Evolutionary conservation across 495 filamentous ascomycete species (phyloP), one percentile per base, ranked within the genome.

Genomic region (Penicillium silybi): DNA sequence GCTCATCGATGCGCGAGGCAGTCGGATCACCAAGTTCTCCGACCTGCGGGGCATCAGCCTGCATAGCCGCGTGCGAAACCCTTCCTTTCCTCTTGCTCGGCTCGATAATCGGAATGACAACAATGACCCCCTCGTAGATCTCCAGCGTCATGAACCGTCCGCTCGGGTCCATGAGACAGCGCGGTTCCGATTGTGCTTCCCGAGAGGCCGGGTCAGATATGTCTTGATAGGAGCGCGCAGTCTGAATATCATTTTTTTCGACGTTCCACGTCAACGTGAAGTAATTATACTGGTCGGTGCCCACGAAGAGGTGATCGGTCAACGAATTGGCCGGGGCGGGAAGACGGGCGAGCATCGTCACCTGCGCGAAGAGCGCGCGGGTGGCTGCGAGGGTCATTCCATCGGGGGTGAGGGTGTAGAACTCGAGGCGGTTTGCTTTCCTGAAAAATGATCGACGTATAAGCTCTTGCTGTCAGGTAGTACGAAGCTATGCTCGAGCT

Each of bases 271-370:
- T 82, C 15, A 96, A 68, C 6, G 89, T 93, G 63, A 96, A 96
- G 69, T 95, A 97, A 51, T 86, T 84, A 59, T 85, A 88, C 47
- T 88, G 84, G 62, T 95, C 86, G 10, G 93, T 97, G 27, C 89
- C 92, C 53, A 99, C 79, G 64, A 99, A 95, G 57, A 99, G 82
- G 57, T 97, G 83, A 56, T 97, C 91, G 8, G 85, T 92, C 5
- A 73, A 62, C 16, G 88, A 81, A 58, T 86, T 78, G 17, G 80
- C 78, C 11, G 92, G 93, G 0, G 81, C 83, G 1, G 72, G 70
- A 17, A 99, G 75, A 56, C 85, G 87, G 50, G 90, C 83, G 37
- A 99, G 81, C 72, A 96, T 90, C 0, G 87, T 84, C 46, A 97
- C 83, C 57, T 83, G 85, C 59, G 92, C 95, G 63, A 89, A 92